Evolutionary conservation across 2,329 filamentous ascomycete genomes (phyloP), one percentile per base, ranked within the genome.

Genomic region (Xylaria sp.): DNA sequence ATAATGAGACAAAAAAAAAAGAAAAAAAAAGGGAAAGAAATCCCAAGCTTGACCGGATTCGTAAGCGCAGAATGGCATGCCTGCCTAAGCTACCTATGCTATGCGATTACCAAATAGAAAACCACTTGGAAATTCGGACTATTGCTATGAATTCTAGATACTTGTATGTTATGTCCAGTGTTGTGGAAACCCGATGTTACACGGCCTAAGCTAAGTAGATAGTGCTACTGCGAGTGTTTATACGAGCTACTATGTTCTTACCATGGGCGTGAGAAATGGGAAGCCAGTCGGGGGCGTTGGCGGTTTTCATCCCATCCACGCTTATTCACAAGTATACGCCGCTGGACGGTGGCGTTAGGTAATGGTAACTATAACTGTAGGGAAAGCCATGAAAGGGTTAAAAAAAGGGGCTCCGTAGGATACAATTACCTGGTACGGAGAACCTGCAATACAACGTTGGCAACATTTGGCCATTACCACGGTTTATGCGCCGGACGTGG

Each of bases 181-280:
- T 25, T 65, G 59, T 50, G 34, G 9, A 55, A 57, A 48, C 60
- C 67, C 63, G 69, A 50, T 13, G 68, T 68, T n/a, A 32, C 68
- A 68, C 65, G 13, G 55, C 59, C 13, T 34, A n/a, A n/a, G n/a
- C n/a, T 34, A 34, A 10, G 36, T 20, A 32, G 12, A 25, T 18
- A 20, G 53, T 57, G 32, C 25, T 8, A 36, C 39, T 2, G 39
- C 55, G 39, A 45, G 23, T 20, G 20, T 20, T 57, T 58, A 58
- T 58, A 58, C 55, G 55, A 58, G 55, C 20, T 20, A 7, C 25
- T n/a, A n/a, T n/a, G n/a, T n/a, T n/a, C n/a, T 18, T 36, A 20
- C 13, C 45, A 28, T 28, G 45, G 15, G 30, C 9, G 46, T 32
- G 53, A 25, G 46, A 50, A n/a, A 30, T 28, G 7, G 23, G 18